Base-by-base conservation (phyloP, 495 filamentous ascomycete genomes). In the Xylaria scruposa region DNA sequence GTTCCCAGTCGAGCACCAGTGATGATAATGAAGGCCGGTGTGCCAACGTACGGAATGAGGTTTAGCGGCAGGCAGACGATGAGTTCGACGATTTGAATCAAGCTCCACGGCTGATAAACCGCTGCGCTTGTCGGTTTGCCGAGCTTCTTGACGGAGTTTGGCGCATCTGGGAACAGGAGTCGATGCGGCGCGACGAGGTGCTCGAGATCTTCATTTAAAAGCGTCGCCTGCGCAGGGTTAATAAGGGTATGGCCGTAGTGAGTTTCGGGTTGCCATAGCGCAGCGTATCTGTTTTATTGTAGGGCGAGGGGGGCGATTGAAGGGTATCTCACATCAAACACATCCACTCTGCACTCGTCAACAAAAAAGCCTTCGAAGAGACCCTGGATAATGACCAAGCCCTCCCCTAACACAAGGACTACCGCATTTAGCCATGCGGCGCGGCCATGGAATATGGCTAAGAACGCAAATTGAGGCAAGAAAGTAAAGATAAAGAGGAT, bases 401-500 rank as follows among this genome's bases (percentile, higher is more conserved):
- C 91, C 77, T 98, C 96, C 68, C 89, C 91, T 26, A 98, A 86
- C 9, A 96, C 91, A 58, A 98, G 87, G 12, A 97, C 81, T 0
- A 89, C 89, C 7, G 94, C 91, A 40, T 90, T 92, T 51, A 97
- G 75, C 76, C 90, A 91, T 19, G 93, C 92, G 10, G 94, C 82
- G 0, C 93, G 93, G 0, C 96, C 96, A 66, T 94, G 94, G 75
- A 97, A 94, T 78, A 97, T 88, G 70, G 92, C 85, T 38, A 97
- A 82, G 68, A 94, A 86, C 8, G 93, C 90, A 60, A 90, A 88
- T 83, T 98, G 96, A 0, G 96, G 95, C 17, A 97, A 77, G 75
- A 97, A 99, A 26, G 94, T 90, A 78, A 97, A 92, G 29, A 90
- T 84, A 79, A 99, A 99, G 80, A 97, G 87, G 47, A 91, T 76